Evolutionary conservation across 768 basidiomycete species (phyloP), one percentile per base, ranked within the genome.

Genomic region (Dioszegia hungarica): DNA sequence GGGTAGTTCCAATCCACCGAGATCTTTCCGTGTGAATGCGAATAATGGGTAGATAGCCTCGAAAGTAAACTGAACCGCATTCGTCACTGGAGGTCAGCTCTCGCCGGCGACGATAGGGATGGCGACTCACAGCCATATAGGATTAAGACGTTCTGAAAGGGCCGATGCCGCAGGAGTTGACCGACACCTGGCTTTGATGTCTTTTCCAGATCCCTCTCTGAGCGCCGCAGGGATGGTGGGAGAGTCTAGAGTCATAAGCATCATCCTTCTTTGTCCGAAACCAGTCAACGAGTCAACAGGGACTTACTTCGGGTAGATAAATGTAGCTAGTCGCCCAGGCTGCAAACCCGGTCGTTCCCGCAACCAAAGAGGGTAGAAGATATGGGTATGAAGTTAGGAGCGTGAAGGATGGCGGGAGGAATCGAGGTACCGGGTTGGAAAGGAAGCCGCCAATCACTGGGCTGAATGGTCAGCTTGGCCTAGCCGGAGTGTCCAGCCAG

Each of bases 1-100:
- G 4, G 55, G 51, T 15, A 70, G 29, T 11, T 63, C 68, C 11
- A 70, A 39, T 2, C 68, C 68, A 15, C 68, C 68, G 4, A 66
- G 62, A 10, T 62, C 58, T 37, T 62, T 62, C 33, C 53, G 56
- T 15, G 65, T 67, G 41, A 67, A 70, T 4, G 62, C 64, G 40
- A 62, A 70, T n/a, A 70, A 41, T 10, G 68, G 68, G 27, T 59
- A 70, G 10, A 66, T 31, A 17, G 68, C 68, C 36, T 70, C 68
- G 54, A 61, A 70, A 14, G 55, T 52, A 38, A 64, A 70, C 40
- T 54, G 54, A 3, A 67, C 59, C 5, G 56, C 58, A 34, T 67
- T 64, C 24, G 51, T 44, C 39, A 67, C 68, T 70, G 33, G 6
- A 2, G 25, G 37, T 43, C 49, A 46, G 27, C 25, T 48, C 48